Evolutionary conservation across 768 basidiomycete genomes (phyloP), one percentile per base, ranked within the genome.

Genomic region (Pulveroboletus frians): DNA sequence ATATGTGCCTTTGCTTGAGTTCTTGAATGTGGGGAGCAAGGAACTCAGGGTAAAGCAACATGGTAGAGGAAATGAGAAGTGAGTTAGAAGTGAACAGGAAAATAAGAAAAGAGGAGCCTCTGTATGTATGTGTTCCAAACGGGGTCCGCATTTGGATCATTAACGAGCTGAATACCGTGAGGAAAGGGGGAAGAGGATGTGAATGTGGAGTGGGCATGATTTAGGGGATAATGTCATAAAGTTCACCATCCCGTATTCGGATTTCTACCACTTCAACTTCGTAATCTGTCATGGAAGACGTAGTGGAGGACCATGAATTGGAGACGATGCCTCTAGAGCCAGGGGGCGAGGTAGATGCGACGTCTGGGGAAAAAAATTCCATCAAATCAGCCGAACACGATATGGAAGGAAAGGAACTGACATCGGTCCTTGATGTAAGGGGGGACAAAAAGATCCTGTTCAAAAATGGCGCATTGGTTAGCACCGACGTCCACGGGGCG

Each of bases 351-450:
- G 86, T 90, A 37, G 88, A 90, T 14, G 87, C 84, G 46, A 89
- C 80, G 63, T 91, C 88, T 90, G 56, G 29, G 32, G 15, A 26
- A 18, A 49, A 6, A 6, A 17, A 15, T 20, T 40, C 9, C 43
- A 46, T 41, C 37, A 37, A 47, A 52, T 50, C 29, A 54, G 31
- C 39, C 31, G 17, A 57, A 30, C 40, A 46, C 44, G 52, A 54
- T 18, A 51, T 15, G 52, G 39, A 40, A 54, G 23, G 38, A 54
- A 62, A 46, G 50, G 36, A 41, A 80, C 88, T 69, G 66, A 91
- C 89, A 92, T 79, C 89, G 73, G 63, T 92, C 89, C 68, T 92
- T 91, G 72, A 89, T 88, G 59, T 91, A 92, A 5, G 89, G 85
- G 17, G 89, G 89, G 14, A 92, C 83, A 57, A 92, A 92, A 17